Evolutionary conservation across 805 yeast genomes (phyloP).

Genomic region (Pichia cephalocereana): DNA sequence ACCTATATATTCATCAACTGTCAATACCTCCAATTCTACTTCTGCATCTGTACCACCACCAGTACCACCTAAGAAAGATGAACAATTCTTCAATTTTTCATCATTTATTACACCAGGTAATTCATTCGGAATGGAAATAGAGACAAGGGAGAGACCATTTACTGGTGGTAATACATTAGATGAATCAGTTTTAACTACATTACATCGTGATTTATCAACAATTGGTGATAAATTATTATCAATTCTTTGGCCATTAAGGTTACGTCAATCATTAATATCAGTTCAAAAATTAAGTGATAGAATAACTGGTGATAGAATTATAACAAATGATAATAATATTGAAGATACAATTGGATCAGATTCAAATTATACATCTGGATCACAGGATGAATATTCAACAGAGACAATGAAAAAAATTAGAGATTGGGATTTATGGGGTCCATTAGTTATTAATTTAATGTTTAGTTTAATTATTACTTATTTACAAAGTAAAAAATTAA

Average conservation of each 20-base stretch:
- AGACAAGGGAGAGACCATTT: conserved; percentile 39
- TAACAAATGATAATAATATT: conserved; percentile 5
- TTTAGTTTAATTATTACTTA: conserved; percentile 42
- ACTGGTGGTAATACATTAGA: conserved; percentile 51
- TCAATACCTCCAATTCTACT: neutral
- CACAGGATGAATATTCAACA: conserved; percentile 25
- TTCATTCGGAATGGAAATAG: conserved; percentile 13
- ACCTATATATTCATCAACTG: conserved; percentile 3
- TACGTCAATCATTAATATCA: conserved; percentile 22
- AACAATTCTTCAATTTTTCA: conserved; percentile 22
- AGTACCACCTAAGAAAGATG: neutral
- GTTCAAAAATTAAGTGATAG: conserved; percentile 22
- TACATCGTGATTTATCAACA: conserved; percentile 27
- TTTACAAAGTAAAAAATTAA: conserved; percentile 26
- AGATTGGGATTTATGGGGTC: conserved; percentile 62
- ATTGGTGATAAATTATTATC: conserved; percentile 28
- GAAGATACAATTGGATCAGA: conserved; percentile 17
- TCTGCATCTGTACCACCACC: conserved; percentile 1
- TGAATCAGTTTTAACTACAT: conserved; percentile 43
- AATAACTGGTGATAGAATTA: conserved; percentile 9
- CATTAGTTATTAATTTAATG: conserved; percentile 40
- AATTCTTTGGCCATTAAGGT: conserved; percentile 29
- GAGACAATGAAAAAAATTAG: conserved; percentile 29
- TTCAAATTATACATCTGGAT: neutral
- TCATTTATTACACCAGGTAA: conserved; percentile 26